Conservation (phyloP, 495 filamentous ascomycete genomes). For the Parachaetomium inaequale region DNA sequence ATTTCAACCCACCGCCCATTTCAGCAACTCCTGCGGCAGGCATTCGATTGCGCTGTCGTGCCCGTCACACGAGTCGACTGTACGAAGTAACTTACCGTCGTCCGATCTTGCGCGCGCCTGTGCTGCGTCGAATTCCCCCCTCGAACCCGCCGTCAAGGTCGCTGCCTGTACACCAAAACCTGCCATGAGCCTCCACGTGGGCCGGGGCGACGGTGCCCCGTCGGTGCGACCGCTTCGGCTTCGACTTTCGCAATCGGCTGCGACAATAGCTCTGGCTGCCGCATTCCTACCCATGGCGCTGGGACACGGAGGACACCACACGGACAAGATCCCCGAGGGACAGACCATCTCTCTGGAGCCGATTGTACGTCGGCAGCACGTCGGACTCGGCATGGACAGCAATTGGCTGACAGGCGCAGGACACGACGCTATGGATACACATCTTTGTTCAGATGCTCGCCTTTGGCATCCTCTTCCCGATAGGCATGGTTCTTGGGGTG, state of each 20-base stretch:
- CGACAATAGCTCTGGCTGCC: conserved; percentile 21
- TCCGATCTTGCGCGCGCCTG: not conserved
- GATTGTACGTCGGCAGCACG: conserved; percentile 57
- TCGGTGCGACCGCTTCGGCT: conserved; percentile 4
- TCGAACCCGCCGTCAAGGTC: not conserved
- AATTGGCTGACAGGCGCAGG: conserved; percentile 44
- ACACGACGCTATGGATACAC: conserved; percentile 86
- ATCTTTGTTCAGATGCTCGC: conserved; percentile 83
- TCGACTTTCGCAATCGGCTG: conserved; percentile 15
- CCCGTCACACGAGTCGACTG: not conserved
- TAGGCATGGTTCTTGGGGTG: conserved; percentile 94
- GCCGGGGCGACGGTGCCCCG: conserved; percentile 11
- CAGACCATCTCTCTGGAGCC: conserved; percentile 73
- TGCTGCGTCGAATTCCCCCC: not conserved
- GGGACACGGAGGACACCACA: conserved; percentile 70
- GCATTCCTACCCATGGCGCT: conserved; percentile 39
- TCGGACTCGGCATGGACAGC: conserved; percentile 13
- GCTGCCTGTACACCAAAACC: conserved; percentile 14
- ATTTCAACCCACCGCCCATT: not conserved
- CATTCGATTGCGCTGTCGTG: conserved; percentile 22
- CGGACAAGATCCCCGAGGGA: conserved; percentile 71
- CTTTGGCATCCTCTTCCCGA: conserved; percentile 88
- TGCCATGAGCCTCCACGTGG: conserved; percentile 21
- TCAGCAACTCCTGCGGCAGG: not conserved
- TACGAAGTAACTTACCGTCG: not conserved